Evolutionary conservation across 306 rosid genomes (phyloP).

Genomic region (Quercus bicolor): DNA sequence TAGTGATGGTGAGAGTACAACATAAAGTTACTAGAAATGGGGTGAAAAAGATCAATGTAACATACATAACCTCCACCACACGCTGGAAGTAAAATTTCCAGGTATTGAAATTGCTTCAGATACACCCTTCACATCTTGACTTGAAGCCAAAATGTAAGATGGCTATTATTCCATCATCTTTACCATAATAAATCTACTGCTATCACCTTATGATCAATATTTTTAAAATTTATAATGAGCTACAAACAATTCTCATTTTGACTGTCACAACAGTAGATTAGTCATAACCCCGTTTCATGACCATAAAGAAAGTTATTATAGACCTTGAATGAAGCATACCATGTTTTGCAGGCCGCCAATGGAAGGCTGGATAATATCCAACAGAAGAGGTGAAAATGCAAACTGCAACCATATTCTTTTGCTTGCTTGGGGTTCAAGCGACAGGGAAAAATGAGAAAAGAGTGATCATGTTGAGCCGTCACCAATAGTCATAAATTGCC

Average conservation of each 20-base stretch:
- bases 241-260: constrained; percentile 8
- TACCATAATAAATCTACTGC: background rate
- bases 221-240: constrained; percentile 3
- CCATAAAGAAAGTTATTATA: constrained; percentile 16
- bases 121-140: constrained; percentile 10
- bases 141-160: constrained; percentile 15
- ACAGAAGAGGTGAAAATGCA: constrained; percentile 20
- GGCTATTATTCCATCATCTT: background rate
- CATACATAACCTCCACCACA: constrained; percentile 3
- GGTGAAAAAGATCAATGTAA: background rate
- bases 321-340: constrained; percentile 43
- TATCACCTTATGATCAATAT: background rate
- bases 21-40: constrained; percentile 3
- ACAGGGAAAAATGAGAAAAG: constrained; percentile 2
- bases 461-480: constrained; percentile 35
- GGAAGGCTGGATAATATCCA: constrained; percentile 23
- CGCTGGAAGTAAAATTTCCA: background rate
- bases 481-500: constrained; percentile 52
- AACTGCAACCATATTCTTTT: constrained; percentile 26
- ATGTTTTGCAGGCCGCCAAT: constrained; percentile 31
- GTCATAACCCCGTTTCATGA: constrained; percentile 8
- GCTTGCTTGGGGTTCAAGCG: constrained; percentile 16
- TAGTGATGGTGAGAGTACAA: background rate
- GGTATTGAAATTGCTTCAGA: constrained; percentile 2
- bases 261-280: constrained; percentile 6